These are phyloP conservation scores for Tilletia setariae DNA, from an alignment of 1,284 basidiomycete species.

Conservation along the genomic window DNA sequence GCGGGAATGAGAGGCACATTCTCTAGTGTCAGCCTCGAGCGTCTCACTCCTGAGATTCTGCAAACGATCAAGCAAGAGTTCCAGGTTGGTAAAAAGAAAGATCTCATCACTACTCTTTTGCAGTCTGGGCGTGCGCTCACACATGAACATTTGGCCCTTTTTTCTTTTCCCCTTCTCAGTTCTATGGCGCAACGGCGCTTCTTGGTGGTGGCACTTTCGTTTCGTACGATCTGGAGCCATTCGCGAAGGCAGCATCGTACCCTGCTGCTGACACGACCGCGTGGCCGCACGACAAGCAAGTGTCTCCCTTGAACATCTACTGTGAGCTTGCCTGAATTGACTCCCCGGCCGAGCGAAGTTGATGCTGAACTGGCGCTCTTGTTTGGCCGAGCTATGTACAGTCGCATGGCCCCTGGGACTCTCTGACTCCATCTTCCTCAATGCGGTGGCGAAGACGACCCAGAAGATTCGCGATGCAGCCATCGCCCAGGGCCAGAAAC, in stretches of 20 bases:
- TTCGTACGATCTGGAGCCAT: slow-evolving; percentile 13
- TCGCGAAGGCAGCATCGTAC: not conserved
- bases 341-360: too few species aligned
- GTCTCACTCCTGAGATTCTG: slow-evolving; percentile 7
- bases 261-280: not conserved
- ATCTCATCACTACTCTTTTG: not conserved
- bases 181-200: not conserved
- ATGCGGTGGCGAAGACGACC: not conserved
- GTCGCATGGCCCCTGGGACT: slow-evolving; percentile 11
- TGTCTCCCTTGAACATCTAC: slow-evolving; percentile 8
- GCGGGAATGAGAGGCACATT: slow-evolving; percentile 5
- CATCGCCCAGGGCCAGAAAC: slow-evolving; percentile 4
- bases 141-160: too few species aligned
- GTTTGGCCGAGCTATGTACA: too few species aligned
- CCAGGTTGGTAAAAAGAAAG: not conserved
- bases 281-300: not conserved
- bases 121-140: not conserved
- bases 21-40: not conserved
- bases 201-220: not conserved
- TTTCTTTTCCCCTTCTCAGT: too few species aligned
- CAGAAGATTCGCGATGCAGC: not conserved
- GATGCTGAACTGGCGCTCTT: too few species aligned
- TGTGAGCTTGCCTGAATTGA: not conserved
- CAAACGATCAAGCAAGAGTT: slow-evolving; percentile 5
- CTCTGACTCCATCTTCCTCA: slow-evolving; percentile 3